Evolutionary conservation across 441 rosid genomes (phyloP).

Genomic region (Bocquillonia castaneifolia): DNA sequence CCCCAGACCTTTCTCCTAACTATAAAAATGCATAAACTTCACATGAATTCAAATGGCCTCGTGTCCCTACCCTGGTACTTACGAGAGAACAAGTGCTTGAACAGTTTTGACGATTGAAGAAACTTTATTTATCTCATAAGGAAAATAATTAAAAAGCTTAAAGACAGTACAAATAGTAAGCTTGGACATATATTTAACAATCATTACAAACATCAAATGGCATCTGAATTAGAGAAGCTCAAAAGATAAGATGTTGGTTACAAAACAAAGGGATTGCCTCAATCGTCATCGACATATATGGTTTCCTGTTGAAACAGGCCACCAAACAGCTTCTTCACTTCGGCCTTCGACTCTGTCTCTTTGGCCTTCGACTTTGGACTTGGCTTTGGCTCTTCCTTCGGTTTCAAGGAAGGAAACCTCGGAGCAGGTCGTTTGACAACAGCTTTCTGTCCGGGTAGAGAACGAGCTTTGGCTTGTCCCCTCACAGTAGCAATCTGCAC

Average conservation of each 20-base stretch:
- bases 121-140: background rate
- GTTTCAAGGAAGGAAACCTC: conserved; percentile 25
- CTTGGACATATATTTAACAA: background rate
- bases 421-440: conserved; percentile 37
- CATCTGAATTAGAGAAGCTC: background rate
- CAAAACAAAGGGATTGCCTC: conserved; percentile 20
- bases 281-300: conserved; percentile 73
- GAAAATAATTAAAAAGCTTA: conserved; percentile 4
- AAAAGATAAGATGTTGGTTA: background rate
- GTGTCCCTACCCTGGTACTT: too few relatives aligned
- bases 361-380: conserved; percentile 40
- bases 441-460: conserved; percentile 57
- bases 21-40: too few relatives aligned
- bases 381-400: conserved; percentile 25
- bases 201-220: conserved; percentile 1
- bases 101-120: background rate
- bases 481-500: conserved; percentile 81
- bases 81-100: background rate
- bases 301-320: conserved; percentile 93
- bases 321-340: conserved; percentile 75
- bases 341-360: conserved; percentile 38
- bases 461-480: conserved; percentile 81
- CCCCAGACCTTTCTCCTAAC: too few relatives aligned
- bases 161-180: background rate
- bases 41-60: too few relatives aligned